phyloP scores from a whole-genome alignment of 2,329 filamentous ascomycete genomes.

The Coniochaeta pulveracea region DNA sequence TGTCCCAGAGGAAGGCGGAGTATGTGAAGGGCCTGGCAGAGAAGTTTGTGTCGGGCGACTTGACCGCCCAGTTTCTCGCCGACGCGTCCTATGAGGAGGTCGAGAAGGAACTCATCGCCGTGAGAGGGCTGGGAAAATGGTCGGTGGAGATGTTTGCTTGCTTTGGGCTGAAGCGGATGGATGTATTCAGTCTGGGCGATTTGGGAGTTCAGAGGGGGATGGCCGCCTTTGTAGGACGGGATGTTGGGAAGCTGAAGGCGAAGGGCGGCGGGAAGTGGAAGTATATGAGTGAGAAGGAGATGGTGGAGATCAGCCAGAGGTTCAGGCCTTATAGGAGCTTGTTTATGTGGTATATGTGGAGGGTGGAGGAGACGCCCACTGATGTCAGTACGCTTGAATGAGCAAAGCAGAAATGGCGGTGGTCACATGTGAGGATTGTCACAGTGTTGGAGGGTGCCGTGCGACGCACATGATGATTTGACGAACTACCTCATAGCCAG shows the following conservation, averaged over 20 bases:
- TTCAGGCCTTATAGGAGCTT: constrained; percentile 83
- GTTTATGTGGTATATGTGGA: constrained; percentile 99
- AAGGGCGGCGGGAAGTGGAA: constrained; percentile 91
- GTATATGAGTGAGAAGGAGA: constrained; percentile 91
- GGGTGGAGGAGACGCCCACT: constrained; percentile 55
- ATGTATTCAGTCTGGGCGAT: constrained; percentile 88
- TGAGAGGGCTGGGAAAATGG: constrained; percentile 81
- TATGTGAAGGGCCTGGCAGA: constrained; percentile 80
- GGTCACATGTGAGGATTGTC: not conserved
- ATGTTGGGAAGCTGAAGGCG: constrained; percentile 77
- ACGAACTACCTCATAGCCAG: too few species aligned
- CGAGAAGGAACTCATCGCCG: constrained; percentile 68
- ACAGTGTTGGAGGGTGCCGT: too few species aligned
- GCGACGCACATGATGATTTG: not conserved
- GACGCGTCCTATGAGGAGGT: constrained; percentile 78
- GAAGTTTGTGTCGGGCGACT: constrained; percentile 65
- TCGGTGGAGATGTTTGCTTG: constrained; percentile 97
- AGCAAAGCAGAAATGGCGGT: constrained; percentile 9
- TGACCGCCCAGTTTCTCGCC: constrained; percentile 65
- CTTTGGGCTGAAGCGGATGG: constrained; percentile 87
- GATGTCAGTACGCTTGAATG: constrained; percentile 53
- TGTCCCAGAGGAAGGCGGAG: constrained; percentile 91
- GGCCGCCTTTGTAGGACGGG: constrained; percentile 73
- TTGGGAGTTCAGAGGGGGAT: constrained; percentile 91
- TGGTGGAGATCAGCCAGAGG: constrained; percentile 68